Evolutionary conservation across 768 basidiomycete species (phyloP), one percentile per base, ranked within the genome.

Genomic region (Naganishia onofrii): DNA sequence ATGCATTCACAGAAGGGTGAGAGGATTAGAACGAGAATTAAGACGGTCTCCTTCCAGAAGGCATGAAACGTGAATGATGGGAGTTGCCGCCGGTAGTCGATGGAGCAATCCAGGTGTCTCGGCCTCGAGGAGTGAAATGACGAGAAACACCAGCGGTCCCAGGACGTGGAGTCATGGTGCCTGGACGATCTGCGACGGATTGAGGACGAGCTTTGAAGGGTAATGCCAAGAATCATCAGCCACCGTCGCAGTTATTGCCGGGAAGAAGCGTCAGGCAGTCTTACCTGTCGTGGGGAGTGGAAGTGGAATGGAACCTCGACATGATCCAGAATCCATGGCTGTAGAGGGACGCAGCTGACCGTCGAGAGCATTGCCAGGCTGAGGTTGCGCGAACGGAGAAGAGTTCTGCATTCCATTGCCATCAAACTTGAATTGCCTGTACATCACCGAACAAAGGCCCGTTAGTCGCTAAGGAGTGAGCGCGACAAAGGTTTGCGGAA

Each of bases 341-440:
- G 60, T 63, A 1, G 60, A 63, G 28, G 60, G 60, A n/a, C 60
- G 60, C 9, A 17, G 42, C 2, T 21, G 3, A 21, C 10, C 46
- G 21, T 4, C 2, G 8, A 1, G 28, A 44, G 36, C 9, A 12
- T 12, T 7, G 7, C 57, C 34, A 32, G 34, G 2, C 7, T 58
- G 57, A 3, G 12, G n/a, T 5, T 15, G 34, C 5, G n/a, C 36
- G 15, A 26, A 42, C 15, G 42, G 34, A 26, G 60, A 34, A 13
- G 60, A 46, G 38, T 29, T 7, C 21, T 44, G 38, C 23, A n/a
- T 26, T n/a, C 42, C 12, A 29, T 63, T 23, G 42, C 23, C 60
- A 29, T 63, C 60, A 29, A 44, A 63, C 38, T 44, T 63, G 60
- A 63, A 63, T 63, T 63, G 60, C 60, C 60, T 63, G 2, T 42